Evolutionary conservation across 306 rosid genomes (phyloP).

Genomic region (Cyamopsis tetragonoloba): DNA sequence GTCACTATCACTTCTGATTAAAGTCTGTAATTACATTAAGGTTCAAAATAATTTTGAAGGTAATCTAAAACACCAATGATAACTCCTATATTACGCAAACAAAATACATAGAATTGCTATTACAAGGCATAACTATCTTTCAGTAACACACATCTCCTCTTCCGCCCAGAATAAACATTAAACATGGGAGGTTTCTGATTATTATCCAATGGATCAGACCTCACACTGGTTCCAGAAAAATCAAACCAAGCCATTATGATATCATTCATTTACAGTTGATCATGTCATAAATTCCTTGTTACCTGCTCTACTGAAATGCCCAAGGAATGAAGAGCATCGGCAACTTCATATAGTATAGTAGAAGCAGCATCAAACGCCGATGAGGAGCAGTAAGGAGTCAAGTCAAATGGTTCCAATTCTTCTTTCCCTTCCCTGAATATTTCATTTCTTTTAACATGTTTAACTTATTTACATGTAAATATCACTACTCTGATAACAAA

Average conservation of each 20-base stretch:
- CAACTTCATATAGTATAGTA: conserved; percentile 55
- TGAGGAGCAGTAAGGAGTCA: conserved; percentile 59
- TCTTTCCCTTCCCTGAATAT: conserved; percentile 83
- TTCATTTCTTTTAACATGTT: conserved; percentile 12
- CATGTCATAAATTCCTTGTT: conserved; percentile 17
- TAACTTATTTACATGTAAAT: conserved; percentile 9
- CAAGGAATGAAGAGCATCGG: conserved; percentile 53
- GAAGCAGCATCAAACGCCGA: conserved; percentile 72
- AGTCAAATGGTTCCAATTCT: conserved; percentile 83
- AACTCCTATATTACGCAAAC: too few species aligned
- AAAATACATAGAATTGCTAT: too few species aligned
- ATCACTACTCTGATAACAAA: background rate
- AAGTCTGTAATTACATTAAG: background rate
- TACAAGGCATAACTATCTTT: too few species aligned
- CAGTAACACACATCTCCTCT: too few species aligned
- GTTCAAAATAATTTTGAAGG: background rate
- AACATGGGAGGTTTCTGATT: too few species aligned
- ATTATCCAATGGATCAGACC: background rate
- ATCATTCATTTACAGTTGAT: conserved; percentile 8
- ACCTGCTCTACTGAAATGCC: conserved; percentile 87
- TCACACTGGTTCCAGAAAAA: too few species aligned
- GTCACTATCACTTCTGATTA: background rate
- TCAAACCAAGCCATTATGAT: conserved; percentile 3
- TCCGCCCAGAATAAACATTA: too few species aligned
- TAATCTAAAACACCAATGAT: too few species aligned